A percentile compares a stretch with the other conserved stretches of the same genome.
These are phyloP conservation scores for Psilocybe cubensis DNA, from an alignment of 768 basidiomycete genomes.

Conservation along the genomic window DNA sequence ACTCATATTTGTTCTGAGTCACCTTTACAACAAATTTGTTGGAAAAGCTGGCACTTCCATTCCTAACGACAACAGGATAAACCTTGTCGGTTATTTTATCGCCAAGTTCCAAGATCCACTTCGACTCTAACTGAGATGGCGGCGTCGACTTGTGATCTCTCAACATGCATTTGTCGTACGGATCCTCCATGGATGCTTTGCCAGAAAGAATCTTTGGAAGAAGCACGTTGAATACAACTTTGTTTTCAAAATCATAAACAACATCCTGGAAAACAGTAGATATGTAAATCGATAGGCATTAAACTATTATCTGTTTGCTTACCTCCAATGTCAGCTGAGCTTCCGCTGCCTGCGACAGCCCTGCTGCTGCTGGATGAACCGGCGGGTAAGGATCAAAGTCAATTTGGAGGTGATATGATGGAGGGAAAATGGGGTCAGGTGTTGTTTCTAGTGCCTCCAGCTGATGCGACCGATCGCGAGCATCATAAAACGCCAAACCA, in stretches of 20 bases:
- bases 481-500: not conserved
- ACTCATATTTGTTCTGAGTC: not conserved
- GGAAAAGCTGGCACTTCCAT: not conserved
- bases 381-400: not conserved
- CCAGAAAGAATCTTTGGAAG: not conserved
- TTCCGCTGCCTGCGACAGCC: not conserved
- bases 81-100: not conserved
- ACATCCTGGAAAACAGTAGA: too few relatives aligned
- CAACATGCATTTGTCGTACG: not conserved
- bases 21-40: not conserved
- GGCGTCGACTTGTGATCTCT: not conserved
- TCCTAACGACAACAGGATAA: not conserved
- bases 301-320: too few relatives aligned
- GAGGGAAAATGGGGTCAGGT: not conserved
- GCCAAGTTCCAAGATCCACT: not conserved
- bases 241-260: too few relatives aligned
- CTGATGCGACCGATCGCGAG: not conserved
- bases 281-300: too few relatives aligned
- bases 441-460: not conserved
- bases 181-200: not conserved
- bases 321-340: not conserved
- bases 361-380: not conserved
- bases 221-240: too few relatives aligned
- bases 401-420: not conserved
- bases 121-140: not conserved